Conservation (phyloP, 805 yeast species). For the Wickerhamiella brachini region DNA sequence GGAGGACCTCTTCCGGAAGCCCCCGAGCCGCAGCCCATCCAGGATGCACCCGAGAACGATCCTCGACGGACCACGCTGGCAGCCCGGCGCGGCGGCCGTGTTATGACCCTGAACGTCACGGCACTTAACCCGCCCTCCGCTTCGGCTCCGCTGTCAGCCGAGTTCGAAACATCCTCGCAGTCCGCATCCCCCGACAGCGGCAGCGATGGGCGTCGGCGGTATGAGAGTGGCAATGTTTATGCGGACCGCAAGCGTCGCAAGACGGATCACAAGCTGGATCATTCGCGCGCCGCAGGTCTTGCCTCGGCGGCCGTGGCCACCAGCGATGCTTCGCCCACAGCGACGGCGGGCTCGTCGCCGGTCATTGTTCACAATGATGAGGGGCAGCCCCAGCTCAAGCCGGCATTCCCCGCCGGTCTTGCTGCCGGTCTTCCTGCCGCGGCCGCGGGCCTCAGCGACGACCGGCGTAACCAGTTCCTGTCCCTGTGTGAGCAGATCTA, state of each 20-base stretch:
- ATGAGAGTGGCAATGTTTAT: background rate
- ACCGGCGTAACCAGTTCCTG: background rate
- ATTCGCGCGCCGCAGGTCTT: too few relatives aligned
- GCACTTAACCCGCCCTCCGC: slow-evolving; percentile 1
- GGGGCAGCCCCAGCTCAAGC: background rate
- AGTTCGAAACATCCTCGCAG: background rate
- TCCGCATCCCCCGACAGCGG: background rate
- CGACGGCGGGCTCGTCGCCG: background rate
- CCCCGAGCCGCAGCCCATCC: background rate
- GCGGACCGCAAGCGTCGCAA: background rate
- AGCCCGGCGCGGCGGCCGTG: slow-evolving; percentile 7
- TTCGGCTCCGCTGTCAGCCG: background rate
- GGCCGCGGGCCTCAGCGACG: background rate
- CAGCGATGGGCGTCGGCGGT: background rate
- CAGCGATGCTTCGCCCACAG: too few relatives aligned
- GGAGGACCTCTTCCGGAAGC: background rate
- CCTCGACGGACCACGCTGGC: slow-evolving; percentile 2
- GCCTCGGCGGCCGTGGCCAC: too few relatives aligned
- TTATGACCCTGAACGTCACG: slow-evolving; percentile 6
- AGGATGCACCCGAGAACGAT: background rate
- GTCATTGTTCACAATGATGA: too few relatives aligned
- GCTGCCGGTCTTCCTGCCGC: background rate
- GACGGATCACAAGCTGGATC: background rate
- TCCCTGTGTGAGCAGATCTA: background rate
- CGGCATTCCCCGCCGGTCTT: background rate